phyloP scores from a whole-genome alignment of 2,329 filamentous ascomycete genomes.

The Magnaporthiopsis incrustans region DNA sequence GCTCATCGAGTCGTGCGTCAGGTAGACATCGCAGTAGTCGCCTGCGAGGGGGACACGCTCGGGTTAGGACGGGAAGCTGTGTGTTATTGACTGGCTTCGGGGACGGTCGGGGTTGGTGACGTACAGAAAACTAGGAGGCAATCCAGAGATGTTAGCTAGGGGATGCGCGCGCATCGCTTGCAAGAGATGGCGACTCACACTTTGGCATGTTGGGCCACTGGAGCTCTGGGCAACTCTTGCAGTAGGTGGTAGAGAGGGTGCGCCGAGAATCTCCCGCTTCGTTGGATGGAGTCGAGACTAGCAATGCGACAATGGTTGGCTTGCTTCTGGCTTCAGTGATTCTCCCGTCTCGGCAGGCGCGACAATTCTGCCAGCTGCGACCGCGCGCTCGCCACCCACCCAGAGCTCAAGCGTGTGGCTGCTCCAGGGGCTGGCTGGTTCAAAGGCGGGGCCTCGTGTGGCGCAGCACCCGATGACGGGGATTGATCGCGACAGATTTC shows the following conservation, averaged over 20 bases:
- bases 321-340: too few relatives aligned
- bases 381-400: too few relatives aligned
- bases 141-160: conserved; percentile 29
- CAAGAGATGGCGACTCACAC: conserved; percentile 52
- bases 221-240: background rate
- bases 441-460: too few relatives aligned
- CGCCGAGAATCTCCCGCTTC: too few relatives aligned
- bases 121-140: conserved; percentile 35
- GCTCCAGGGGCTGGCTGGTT: too few relatives aligned
- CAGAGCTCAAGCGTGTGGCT: too few relatives aligned
- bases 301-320: too few relatives aligned
- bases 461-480: too few relatives aligned
- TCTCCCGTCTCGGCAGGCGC: too few relatives aligned
- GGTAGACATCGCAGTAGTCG: conserved; percentile 99
- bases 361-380: too few relatives aligned
- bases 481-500: too few relatives aligned
- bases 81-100: conserved; percentile 17
- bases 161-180: conserved; percentile 18
- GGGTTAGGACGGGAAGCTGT: conserved; percentile 5
- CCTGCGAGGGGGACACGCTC: conserved; percentile 29
- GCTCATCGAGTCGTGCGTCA: conserved; percentile 99
- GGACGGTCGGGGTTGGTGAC: conserved; percentile 28
- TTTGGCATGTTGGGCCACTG: conserved; percentile 62
- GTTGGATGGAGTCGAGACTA: too few relatives aligned
- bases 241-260: background rate